Conservation (phyloP, 768 basidiomycete species). For the Chlorophyllum brunneum region DNA sequence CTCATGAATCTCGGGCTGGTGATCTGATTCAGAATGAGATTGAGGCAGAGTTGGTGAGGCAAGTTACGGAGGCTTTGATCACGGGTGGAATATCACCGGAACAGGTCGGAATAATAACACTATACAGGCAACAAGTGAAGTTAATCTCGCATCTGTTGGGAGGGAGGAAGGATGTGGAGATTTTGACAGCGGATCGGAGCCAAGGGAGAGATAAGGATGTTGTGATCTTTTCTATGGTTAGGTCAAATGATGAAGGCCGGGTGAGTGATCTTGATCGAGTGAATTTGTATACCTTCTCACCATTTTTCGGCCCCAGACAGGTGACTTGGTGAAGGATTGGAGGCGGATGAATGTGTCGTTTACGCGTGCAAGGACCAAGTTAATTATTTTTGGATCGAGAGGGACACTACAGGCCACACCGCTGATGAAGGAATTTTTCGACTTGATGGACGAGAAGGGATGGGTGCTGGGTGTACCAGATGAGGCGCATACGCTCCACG, state of each 20-base stretch:
- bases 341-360: constrained; percentile 95
- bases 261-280: constrained; percentile 41
- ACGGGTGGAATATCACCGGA: constrained; percentile 58
- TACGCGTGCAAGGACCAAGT: constrained; percentile 86
- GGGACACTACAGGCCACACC: constrained; percentile 63
- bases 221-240: constrained; percentile 88
- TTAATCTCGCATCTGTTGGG: constrained; percentile 66
- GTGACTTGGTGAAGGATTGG: constrained; percentile 95
- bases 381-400: constrained; percentile 87
- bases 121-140: constrained; percentile 96
- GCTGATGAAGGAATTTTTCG: constrained; percentile 72
- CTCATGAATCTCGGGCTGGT: constrained; percentile 75
- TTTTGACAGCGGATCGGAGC: constrained; percentile 88
- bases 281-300: neutral
- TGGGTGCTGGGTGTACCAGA: constrained; percentile 69
- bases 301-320: constrained; percentile 50
- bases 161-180: constrained; percentile 60
- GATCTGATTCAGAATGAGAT: constrained; percentile 87
- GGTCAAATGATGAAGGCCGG: constrained; percentile 74
- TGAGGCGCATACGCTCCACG: constrained; percentile 53
- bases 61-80: constrained; percentile 66
- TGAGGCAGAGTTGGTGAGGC: constrained; percentile 67
- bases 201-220: constrained; percentile 97
- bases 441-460: constrained; percentile 60
- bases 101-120: constrained; percentile 84